Evolutionary conservation across 768 basidiomycete genomes (phyloP), one percentile per base, ranked within the genome.

Genomic region (Coprinopsis strossmayeri): DNA sequence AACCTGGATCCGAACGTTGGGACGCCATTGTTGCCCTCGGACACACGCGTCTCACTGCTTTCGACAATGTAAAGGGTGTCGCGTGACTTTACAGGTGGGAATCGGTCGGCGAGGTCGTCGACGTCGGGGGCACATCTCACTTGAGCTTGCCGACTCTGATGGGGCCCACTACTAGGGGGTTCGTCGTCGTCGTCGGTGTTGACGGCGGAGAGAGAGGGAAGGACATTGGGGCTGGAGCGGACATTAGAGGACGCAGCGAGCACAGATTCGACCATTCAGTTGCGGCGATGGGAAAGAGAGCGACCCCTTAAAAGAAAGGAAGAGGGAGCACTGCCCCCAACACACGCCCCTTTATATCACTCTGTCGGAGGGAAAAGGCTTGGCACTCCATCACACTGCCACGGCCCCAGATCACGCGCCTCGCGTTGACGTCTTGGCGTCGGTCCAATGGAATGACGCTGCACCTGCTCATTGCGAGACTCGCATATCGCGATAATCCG

Each of bases 211-310:
- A 65, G 61, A 57, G 64, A 65, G 35, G 63, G 61, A 57, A 66
- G 57, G 51, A 54, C 57, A 50, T 53, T 58, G 39, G 43, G 20
- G 50, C 53, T 63, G 46, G 60, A 50, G 40, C 34, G 38, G 52
- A 46, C 63, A 65, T 66, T 61, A 32, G 58, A 51, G 55, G 59
- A 44, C 35, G 62, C 38, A 42, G 52, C 46, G 50, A 61, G 50
- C 52, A 54, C 62, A 59, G 67, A 59, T 61, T 68, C 64, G 64
- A 64, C 66, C 66, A 67, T 67, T 67, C 68, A 76, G 66, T 44
- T 42, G 23, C 13, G 17, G 18, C 18, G 40, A 42, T 42, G 40
- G 35, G 35, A 38, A 42, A 42, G 24, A 21, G 18, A 4, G 37
- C 20, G 37, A 38, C 20, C 17, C 12, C n/a, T n/a, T n/a, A n/a